Evolutionary conservation across 345 rosid genomes (phyloP).

Genomic region (Camelina neglecta): DNA sequence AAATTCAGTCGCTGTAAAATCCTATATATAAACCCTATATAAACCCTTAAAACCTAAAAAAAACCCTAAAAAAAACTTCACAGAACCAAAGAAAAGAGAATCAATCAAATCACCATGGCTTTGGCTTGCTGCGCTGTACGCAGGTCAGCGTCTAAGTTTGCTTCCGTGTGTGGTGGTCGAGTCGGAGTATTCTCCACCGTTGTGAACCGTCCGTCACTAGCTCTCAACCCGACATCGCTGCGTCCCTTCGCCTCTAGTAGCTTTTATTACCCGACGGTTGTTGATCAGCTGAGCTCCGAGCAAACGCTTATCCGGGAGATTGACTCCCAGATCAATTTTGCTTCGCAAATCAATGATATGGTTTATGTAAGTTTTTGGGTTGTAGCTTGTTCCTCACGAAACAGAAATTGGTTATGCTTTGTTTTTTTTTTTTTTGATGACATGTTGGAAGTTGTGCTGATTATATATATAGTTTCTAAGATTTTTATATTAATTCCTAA

Average conservation of each 20-base stretch:
- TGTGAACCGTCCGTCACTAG: constrained; percentile 37
- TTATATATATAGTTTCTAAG: too few relatives aligned
- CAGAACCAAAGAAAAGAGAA: not conserved
- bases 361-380: constrained; percentile 40
- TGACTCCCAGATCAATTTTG: constrained; percentile 64
- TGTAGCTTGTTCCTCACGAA: not conserved
- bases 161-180: constrained; percentile 37
- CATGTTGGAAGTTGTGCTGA: too few relatives aligned
- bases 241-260: constrained; percentile 29
- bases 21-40: not conserved
- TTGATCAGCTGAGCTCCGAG: constrained; percentile 17
- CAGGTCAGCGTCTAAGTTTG: constrained; percentile 35
- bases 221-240: constrained; percentile 25
- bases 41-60: too few relatives aligned
- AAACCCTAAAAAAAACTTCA: not conserved
- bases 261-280: constrained; percentile 49
- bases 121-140: constrained; percentile 3
- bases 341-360: constrained; percentile 55
- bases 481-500: not conserved
- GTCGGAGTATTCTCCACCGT: constrained; percentile 47
- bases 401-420: too few relatives aligned
- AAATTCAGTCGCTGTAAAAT: not conserved
- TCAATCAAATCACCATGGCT: not conserved
- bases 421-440: too few relatives aligned
- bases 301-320: constrained; percentile 53